phyloP scores from a whole-genome alignment of 176 grass and related monocot genomes.

The Ensete ventricosum region DNA sequence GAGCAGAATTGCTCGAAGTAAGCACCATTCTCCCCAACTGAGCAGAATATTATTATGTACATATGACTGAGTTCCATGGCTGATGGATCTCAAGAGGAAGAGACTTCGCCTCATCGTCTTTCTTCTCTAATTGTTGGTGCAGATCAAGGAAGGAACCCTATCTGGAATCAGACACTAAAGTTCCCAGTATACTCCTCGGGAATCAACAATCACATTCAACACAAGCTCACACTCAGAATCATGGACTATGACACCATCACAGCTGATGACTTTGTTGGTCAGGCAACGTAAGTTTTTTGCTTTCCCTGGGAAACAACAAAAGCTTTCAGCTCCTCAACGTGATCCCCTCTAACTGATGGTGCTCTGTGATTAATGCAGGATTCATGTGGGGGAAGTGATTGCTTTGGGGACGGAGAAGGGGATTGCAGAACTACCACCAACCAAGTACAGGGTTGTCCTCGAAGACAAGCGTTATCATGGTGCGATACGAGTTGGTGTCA shows the following conservation, averaged over 20 bases:
- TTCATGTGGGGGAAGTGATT: constrained; percentile 67
- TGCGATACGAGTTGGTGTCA: constrained; percentile 55
- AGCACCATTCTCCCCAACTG: not conserved
- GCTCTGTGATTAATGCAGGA: constrained; percentile 23
- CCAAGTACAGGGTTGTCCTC: constrained; percentile 57
- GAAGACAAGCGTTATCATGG: constrained; percentile 45
- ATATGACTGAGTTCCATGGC: not conserved
- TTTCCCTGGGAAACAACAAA: not conserved
- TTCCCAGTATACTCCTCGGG: constrained; percentile 47
- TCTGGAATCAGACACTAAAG: constrained; percentile 80
- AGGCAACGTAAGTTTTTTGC: constrained; percentile 62
- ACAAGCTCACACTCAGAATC: constrained; percentile 63
- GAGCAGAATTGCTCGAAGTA: constrained; percentile 60
- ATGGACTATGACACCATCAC: constrained; percentile 66
- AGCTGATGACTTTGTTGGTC: constrained; percentile 61
- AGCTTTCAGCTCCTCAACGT: too few relatives aligned
- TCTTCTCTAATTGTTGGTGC: not conserved
- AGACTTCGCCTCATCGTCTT: not conserved
- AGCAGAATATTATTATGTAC: too few relatives aligned
- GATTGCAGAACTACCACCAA: constrained; percentile 19
- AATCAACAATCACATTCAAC: constrained; percentile 19
- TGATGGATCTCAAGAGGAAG: not conserved
- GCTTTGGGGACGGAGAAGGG: constrained; percentile 50
- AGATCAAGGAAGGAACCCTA: constrained; percentile 62
- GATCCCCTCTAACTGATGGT: not conserved